Conservation (phyloP, 768 basidiomycete genomes). For the Pholiota molesta region DNA sequence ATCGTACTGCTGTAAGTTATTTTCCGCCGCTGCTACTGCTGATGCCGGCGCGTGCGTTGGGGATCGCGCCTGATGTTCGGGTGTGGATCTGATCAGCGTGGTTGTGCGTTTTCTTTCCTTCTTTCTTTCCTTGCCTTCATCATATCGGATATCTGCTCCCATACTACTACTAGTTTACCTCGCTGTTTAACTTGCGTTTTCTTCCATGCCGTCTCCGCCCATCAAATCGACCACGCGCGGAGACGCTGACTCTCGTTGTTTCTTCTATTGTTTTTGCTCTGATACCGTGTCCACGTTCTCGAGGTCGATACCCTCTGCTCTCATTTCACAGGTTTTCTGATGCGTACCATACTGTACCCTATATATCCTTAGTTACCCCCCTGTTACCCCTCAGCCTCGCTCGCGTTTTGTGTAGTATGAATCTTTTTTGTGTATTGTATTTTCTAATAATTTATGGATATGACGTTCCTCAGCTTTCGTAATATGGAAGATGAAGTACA, state of each 20-base stretch:
- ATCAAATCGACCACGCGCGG: not conserved
- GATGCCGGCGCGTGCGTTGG: too few species aligned
- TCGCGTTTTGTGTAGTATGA: not conserved
- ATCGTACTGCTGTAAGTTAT: too few species aligned
- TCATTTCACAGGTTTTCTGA: not conserved
- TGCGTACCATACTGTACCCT: not conserved
- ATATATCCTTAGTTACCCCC: not conserved
- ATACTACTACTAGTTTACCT: not conserved
- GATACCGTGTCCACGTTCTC: not conserved
- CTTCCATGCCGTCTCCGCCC: conserved; percentile 1
- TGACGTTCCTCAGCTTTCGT: not conserved
- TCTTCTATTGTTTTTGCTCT: not conserved
- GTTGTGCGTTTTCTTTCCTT: not conserved
- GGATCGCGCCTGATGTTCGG: not conserved
- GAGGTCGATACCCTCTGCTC: not conserved
- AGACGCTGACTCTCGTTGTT: not conserved
- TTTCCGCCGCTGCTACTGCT: too few species aligned
- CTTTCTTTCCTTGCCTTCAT: not conserved
- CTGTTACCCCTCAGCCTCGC: not conserved
- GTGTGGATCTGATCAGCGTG: not conserved
- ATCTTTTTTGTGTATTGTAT: not conserved
- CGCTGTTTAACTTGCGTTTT: not conserved
- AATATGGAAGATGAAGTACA: too few species aligned
- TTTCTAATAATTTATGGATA: not conserved
- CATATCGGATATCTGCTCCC: not conserved